Conservation (phyloP, 1,139 yeast genomes). For the Pichia kudriavzevii region DNA sequence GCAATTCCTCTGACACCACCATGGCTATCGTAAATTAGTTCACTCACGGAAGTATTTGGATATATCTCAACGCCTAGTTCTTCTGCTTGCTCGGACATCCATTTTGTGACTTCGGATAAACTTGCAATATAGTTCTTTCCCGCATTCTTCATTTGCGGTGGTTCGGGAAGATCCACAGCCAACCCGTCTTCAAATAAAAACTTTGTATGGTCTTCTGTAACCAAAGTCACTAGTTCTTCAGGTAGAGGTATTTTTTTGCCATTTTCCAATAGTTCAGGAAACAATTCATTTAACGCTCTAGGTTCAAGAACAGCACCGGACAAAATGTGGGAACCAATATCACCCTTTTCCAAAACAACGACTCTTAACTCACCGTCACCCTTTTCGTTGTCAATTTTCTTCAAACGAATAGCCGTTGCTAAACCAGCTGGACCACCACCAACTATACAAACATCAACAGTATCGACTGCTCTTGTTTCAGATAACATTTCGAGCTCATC, state of each 20-base stretch:
- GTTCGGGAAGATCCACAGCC: conserved; percentile 76
- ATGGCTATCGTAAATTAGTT: conserved; percentile 54
- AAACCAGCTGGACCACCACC: conserved; percentile 99
- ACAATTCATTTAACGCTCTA: conserved; percentile 70
- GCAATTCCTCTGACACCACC: conserved; percentile 82
- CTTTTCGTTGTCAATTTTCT: conserved; percentile 74
- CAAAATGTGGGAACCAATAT: conserved; percentile 83
- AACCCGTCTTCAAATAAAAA: conserved; percentile 45
- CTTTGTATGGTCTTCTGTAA: conserved; percentile 62
- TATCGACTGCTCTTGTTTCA: conserved; percentile 70
- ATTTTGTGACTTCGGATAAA: conserved; percentile 70
- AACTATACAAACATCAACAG: conserved; percentile 88
- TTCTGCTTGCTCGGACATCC: conserved; percentile 84
- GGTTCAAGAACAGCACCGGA: conserved; percentile 96
- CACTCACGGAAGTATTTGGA: conserved; percentile 87
- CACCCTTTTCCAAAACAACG: conserved; percentile 87
- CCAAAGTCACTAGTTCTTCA: conserved; percentile 64
- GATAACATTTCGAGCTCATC: conserved; percentile 41
- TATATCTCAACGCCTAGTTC: conserved; percentile 89
- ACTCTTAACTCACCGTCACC: conserved; percentile 66
- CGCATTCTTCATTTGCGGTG: conserved; percentile 80
- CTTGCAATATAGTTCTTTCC: conserved; percentile 83
- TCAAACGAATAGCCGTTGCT: conserved; percentile 83
- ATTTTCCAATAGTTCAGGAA: conserved; percentile 42
- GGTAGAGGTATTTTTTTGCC: conserved; percentile 64